A percentile compares a stretch with the other conserved stretches of the same genome.
These are phyloP conservation scores for Cercophora scortea DNA, from an alignment of 495 filamentous ascomycete genomes.

Conservation along the genomic window DNA sequence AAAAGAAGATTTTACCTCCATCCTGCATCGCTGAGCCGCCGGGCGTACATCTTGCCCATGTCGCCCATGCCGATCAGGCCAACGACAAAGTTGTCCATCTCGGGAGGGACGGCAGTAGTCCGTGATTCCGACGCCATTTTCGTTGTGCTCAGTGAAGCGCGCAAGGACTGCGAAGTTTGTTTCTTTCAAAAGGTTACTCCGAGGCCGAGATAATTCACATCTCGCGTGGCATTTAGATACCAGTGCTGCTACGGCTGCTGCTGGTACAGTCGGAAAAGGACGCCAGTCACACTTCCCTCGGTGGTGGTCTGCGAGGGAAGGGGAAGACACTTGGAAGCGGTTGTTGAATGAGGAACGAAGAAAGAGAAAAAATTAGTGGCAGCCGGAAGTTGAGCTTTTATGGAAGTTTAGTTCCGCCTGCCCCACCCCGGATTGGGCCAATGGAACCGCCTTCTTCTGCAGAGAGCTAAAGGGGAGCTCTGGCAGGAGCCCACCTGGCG, in stretches of 20 bases:
- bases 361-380: conserved; percentile 6
- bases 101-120: not conserved
- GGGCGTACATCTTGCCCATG: conserved; percentile 99
- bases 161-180: too few species aligned
- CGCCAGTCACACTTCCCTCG: not conserved
- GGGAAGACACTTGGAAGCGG: not conserved
- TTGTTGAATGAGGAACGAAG: conserved; percentile 2
- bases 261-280: too few species aligned
- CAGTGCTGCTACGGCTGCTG: too few species aligned
- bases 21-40: conserved; percentile 75
- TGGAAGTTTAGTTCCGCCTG: not conserved
- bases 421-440: not conserved
- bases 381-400: not conserved
- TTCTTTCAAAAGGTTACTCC: too few species aligned
- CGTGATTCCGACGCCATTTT: too few species aligned
- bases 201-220: too few species aligned
- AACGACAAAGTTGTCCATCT: conserved; percentile 61
- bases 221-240: too few species aligned
- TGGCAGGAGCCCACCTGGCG: too few species aligned
- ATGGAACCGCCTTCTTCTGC: not conserved
- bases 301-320: not conserved
- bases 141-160: too few species aligned
- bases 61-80: conserved; percentile 98
- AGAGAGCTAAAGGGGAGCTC: too few species aligned
- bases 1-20: conserved; percentile 68